phyloP scores from a whole-genome alignment of 1,139 yeast genomes.

The Candida sanyaensis region DNA sequence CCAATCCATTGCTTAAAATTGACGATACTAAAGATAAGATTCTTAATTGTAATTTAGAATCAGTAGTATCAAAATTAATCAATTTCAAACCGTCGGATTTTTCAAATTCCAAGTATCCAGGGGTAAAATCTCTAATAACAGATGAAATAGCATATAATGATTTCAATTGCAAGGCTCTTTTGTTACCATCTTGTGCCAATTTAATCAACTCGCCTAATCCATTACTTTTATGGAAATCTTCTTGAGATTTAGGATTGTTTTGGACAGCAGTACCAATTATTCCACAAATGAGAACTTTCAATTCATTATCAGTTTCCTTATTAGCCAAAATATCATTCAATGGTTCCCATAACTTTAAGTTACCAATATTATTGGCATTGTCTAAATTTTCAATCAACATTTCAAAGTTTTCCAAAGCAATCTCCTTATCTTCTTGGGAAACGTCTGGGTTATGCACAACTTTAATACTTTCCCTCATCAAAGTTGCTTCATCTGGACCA shows the following conservation, averaged over 20 bases:
- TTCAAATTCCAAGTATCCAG: conserved; percentile 57
- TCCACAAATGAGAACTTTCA: conserved; percentile 66
- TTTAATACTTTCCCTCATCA: conserved; percentile 74
- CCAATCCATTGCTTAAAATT: conserved; percentile 52
- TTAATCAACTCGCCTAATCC: conserved; percentile 51
- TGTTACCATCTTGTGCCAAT: conserved; percentile 27
- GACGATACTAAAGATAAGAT: conserved; percentile 59
- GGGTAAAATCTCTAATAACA: conserved; percentile 67
- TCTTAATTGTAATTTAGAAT: conserved; percentile 51
- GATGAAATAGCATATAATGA: conserved; percentile 78
- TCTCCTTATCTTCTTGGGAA: conserved; percentile 60
- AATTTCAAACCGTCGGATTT: conserved; percentile 64
- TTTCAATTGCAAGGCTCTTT: conserved; percentile 52
- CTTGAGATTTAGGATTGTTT: conserved; percentile 77
- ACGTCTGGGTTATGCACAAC: conserved; percentile 68
- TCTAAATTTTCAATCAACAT: conserved; percentile 93
- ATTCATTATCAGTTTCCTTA: conserved; percentile 38
- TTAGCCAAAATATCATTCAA: conserved; percentile 51
- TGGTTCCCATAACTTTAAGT: conserved; percentile 77
- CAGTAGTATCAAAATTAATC: conserved; percentile 19
- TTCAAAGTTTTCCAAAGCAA: conserved; percentile 89
- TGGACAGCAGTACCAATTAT: conserved; percentile 91
- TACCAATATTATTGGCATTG: conserved; percentile 90
- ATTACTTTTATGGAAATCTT: conserved; percentile 54
- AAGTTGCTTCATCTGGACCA: conserved; percentile 78